Percentiles rank a stretch among this genome's conserved stretches.
Evolutionary conservation across 371 early-diverging fungal species (phyloP).

Genomic region (Ordospora pajunii): DNA sequence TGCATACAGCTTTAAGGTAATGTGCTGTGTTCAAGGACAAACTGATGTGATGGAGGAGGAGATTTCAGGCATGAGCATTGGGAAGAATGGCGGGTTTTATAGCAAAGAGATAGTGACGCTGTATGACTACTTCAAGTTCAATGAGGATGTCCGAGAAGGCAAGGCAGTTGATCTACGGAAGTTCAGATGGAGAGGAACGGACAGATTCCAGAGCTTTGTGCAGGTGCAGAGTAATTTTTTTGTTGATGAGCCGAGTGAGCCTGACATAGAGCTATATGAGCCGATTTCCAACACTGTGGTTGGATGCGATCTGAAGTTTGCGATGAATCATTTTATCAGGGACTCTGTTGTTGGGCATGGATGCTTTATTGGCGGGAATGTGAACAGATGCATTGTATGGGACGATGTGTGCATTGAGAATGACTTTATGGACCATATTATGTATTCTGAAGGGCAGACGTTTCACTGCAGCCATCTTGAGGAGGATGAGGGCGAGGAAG

Average conservation of each 20-base stretch:
- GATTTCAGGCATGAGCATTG: neutral
- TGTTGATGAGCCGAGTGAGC: neutral
- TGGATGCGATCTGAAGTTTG: conserved; percentile 21
- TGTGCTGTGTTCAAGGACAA: neutral
- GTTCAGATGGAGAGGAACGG: neutral
- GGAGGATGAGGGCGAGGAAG: neutral
- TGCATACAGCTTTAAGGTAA: conserved; percentile 33
- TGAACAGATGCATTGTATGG: conserved; percentile 39
- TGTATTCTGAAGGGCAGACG: neutral
- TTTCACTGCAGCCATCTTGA: conserved; percentile 4
- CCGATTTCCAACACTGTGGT: conserved; percentile 18
- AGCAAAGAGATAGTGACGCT: conserved; percentile 45
- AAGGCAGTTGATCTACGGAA: conserved; percentile 12
- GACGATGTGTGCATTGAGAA: conserved; percentile 21
- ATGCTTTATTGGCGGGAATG: conserved; percentile 29
- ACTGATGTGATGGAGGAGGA: neutral
- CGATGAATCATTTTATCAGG: neutral
- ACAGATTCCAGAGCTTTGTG: neutral
- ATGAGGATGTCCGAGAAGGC: conserved; percentile 23
- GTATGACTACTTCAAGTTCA: conserved; percentile 45
- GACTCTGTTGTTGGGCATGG: conserved; percentile 19
- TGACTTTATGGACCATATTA: conserved; percentile 14
- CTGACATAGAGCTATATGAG: neutral
- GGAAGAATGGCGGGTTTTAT: conserved; percentile 6
- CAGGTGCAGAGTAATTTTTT: conserved; percentile 14